These are phyloP conservation scores for Argentina anserina DNA, from an alignment of 306 rosid species.

Conservation along the genomic window DNA sequence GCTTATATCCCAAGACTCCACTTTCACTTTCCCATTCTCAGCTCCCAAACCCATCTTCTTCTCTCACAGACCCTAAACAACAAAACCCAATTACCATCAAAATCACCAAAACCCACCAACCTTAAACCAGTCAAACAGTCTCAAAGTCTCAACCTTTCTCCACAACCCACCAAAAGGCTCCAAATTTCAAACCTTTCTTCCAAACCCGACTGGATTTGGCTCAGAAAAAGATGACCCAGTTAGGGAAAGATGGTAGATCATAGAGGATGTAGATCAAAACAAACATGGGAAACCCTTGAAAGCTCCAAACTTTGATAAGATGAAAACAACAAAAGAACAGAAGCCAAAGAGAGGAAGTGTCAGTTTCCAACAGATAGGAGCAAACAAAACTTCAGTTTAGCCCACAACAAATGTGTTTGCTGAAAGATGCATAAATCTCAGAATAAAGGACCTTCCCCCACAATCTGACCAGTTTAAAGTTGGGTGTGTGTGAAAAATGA, in stretches of 20 bases:
- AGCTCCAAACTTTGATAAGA: slow-evolving; percentile 30
- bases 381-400: slow-evolving; percentile 37
- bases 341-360: neutral
- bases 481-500: slow-evolving; percentile 17
- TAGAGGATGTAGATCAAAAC: slow-evolving; percentile 35
- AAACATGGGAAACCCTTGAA: slow-evolving; percentile 16
- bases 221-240: slow-evolving; percentile 21
- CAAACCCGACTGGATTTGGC: slow-evolving; percentile 23
- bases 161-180: slow-evolving; percentile 22
- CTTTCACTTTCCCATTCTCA: slow-evolving; percentile 76
- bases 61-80: slow-evolving; percentile 47
- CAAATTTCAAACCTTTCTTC: slow-evolving; percentile 33
- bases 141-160: neutral
- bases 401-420: slow-evolving; percentile 60
- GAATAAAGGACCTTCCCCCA: slow-evolving; percentile 37
- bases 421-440: slow-evolving; percentile 56
- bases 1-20: slow-evolving; percentile 63
- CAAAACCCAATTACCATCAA: slow-evolving; percentile 46
- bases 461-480: slow-evolving; percentile 59
- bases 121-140: slow-evolving; percentile 20
- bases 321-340: neutral
- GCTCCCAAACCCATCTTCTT: slow-evolving; percentile 66
- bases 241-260: slow-evolving; percentile 38
- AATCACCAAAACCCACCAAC: slow-evolving; percentile 38
- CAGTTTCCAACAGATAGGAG: slow-evolving; percentile 25